phyloP scores from a whole-genome alignment of 2,329 filamentous ascomycete species.

The Grosmannia serpens region DNA sequence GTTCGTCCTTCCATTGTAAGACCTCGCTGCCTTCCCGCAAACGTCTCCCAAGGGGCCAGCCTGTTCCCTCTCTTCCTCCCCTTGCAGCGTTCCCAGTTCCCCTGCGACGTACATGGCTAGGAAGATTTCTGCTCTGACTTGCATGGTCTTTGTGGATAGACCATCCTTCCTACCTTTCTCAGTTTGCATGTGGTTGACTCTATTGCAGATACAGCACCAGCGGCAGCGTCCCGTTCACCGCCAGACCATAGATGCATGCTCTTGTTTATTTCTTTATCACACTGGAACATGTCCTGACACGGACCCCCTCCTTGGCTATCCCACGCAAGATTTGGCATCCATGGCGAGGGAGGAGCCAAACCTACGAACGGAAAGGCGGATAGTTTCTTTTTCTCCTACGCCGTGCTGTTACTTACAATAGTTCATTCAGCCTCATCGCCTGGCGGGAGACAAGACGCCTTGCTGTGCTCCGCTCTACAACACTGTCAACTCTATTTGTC shows the following conservation, averaged over 20 bases:
- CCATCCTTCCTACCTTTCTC: background rate
- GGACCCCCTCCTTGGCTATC: background rate
- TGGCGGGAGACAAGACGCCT: background rate
- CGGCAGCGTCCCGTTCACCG: slow-evolving; percentile 2
- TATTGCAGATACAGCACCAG: background rate
- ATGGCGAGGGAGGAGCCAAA: background rate
- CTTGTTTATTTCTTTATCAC: background rate
- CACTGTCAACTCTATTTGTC: background rate
- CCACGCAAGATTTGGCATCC: background rate
- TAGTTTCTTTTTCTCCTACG: background rate
- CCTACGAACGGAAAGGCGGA: background rate
- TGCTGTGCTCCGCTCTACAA: background rate
- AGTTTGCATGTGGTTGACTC: background rate
- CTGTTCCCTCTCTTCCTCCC: background rate
- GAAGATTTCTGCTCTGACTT: background rate
- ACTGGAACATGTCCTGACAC: background rate
- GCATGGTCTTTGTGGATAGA: background rate
- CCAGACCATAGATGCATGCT: background rate
- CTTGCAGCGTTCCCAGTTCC: too few species aligned
- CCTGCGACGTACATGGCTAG: background rate
- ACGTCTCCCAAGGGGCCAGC: background rate
- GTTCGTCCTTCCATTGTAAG: background rate
- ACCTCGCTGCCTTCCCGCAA: background rate
- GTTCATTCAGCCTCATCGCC: background rate
- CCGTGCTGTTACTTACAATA: background rate